Evolutionary conservation across 2,329 filamentous ascomycete genomes (phyloP).

Genomic region (Fusarium sp.): DNA sequence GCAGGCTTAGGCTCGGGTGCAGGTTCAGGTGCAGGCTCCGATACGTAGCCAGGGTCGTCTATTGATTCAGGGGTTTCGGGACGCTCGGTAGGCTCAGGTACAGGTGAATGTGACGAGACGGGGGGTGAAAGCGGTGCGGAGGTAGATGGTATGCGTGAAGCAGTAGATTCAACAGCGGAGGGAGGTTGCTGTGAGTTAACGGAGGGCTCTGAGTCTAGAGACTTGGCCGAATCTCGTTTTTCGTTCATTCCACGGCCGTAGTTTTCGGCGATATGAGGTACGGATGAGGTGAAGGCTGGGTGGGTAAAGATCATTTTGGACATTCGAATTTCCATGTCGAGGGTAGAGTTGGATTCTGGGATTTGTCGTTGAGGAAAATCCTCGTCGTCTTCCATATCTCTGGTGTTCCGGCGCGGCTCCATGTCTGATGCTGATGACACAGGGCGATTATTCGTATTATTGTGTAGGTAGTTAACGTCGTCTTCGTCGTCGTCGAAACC

Average conservation of each 20-base stretch:
- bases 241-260: conserved; percentile 51
- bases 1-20: conserved; percentile 47
- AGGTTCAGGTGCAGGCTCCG: conserved; percentile 38
- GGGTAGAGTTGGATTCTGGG: conserved; percentile 47
- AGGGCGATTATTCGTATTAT: conserved; percentile 46
- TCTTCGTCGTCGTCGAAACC: conserved; percentile 68
- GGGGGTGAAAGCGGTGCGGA: conserved; percentile 40
- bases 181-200: conserved; percentile 46
- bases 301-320: conserved; percentile 60
- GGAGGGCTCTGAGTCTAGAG: conserved; percentile 58
- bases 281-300: conserved; percentile 57
- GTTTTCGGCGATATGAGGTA: conserved; percentile 57
- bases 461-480: conserved; percentile 53
- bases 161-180: conserved; percentile 22
- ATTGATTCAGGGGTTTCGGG: conserved; percentile 36
- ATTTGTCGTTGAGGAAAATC: conserved; percentile 40
- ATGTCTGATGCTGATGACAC: conserved; percentile 58
- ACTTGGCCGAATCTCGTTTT: conserved; percentile 68
- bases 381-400: conserved; percentile 35
- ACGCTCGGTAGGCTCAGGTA: conserved; percentile 26
- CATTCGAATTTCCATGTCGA: conserved; percentile 58
- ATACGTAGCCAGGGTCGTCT: conserved; percentile 21
- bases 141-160: conserved; percentile 22
- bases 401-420: conserved; percentile 27
- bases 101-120: conserved; percentile 23